Evolutionary conservation across 352 stramenopile genomes (phyloP).

Genomic region (Phytophthora melonis): DNA sequence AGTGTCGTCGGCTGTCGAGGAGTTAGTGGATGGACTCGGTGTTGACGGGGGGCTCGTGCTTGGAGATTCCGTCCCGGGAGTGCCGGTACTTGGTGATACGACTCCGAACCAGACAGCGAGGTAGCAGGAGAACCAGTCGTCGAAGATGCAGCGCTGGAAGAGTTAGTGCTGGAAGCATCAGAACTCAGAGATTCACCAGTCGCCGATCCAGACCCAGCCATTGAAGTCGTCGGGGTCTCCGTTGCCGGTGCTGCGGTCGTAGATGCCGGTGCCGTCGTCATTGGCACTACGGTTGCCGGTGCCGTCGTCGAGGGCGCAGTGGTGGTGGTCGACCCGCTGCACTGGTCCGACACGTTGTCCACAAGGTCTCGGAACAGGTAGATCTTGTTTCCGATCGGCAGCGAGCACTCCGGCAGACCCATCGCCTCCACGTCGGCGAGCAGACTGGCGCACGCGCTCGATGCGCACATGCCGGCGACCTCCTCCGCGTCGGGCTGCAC

Average conservation of each 20-base stretch:
- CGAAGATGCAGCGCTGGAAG: too few species aligned
- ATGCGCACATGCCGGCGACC: constrained; percentile 30
- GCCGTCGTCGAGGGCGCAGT: neutral
- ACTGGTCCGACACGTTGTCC: constrained; percentile 31
- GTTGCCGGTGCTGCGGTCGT: constrained; percentile 1
- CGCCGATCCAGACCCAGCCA: too few species aligned
- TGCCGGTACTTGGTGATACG: too few species aligned
- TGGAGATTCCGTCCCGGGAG: too few species aligned
- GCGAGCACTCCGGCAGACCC: constrained; percentile 30
- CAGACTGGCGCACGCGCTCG: constrained; percentile 26
- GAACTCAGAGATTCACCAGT: too few species aligned
- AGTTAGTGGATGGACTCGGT: too few species aligned
- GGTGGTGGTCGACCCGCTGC: constrained; percentile 6
- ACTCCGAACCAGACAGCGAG: too few species aligned
- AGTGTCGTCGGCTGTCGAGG: too few species aligned
- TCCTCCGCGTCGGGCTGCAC: constrained; percentile 23
- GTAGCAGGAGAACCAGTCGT: too few species aligned
- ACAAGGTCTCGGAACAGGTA: constrained; percentile 34
- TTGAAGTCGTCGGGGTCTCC: neutral
- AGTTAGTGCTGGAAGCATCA: too few species aligned
- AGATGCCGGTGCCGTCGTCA: too few species aligned
- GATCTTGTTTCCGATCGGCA: constrained; percentile 39
- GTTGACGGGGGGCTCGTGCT: too few species aligned
- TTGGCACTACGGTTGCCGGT: neutral
- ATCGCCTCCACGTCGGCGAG: constrained; percentile 32